Base-by-base conservation (phyloP, 345 rosid genomes). In the Anastatica hierochuntica region DNA sequence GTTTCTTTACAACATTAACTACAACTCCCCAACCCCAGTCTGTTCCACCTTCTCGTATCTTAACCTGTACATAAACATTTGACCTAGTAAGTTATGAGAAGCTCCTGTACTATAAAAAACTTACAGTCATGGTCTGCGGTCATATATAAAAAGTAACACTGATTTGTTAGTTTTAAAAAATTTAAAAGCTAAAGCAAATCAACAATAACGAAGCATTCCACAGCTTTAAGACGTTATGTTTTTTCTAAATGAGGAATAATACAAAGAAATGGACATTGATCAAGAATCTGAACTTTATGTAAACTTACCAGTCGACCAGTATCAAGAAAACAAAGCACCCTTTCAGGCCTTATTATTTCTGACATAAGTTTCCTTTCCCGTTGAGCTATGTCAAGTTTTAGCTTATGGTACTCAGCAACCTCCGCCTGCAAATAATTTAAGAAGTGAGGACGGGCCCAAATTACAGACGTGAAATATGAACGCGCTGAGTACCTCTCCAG, bases 1-100 rank as follows among this genome's bases (percentile, higher is more conserved):
- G 63, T 62, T 78, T 85, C 68, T 85, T 92, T 4, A 92, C 79
- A 57, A 88, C 95, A 81, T 85, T 88, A 24, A 92, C 94, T 43
- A 81, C 98, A 65, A 92, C 94, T 61, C 95, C 97, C 98, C 97
- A 92, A 15, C 98, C 98, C 98, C 98, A 92, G 51, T 88, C 97
- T 24, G 79, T 85, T 58, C 90, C 90, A 58, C 95, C 95, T 83
- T 88, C 97, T 70, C 94, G 80, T 57, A 92, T 79, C 68, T 77
- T 88, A 72, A 92, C 71, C 98, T 92, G 81, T 58, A 72, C 43
- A 69, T 42, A 59, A 70, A 64, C 42, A 61, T 18, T 4, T 51
- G 50, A 8, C 27, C 51, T 16, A 52, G 44, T 58, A 58, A 63
- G 60, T 53, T n/a, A 53, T 46, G 39, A 16, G 40, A 52, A 40